These are phyloP conservation scores for Poterioochromonas sp. DNA, from an alignment of 352 stramenopile genomes.

Conservation along the genomic window DNA sequence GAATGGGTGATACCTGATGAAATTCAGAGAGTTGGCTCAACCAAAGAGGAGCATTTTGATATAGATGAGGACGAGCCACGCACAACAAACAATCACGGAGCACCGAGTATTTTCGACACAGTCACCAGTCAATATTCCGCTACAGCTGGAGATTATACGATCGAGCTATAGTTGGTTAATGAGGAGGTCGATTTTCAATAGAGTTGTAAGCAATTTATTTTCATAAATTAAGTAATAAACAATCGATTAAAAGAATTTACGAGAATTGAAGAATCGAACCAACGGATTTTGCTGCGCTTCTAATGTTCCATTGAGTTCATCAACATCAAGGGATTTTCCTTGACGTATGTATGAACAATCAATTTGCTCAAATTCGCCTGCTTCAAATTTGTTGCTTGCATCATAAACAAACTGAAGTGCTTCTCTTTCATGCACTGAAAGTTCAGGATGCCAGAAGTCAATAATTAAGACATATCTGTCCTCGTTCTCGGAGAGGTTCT, in stretches of 20 bases:
- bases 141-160: constrained; percentile 27
- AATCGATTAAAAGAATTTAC: too few species aligned
- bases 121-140: neutral
- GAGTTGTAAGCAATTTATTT: too few species aligned
- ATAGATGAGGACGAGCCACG: neutral
- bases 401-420: constrained; percentile 59
- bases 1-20: constrained; percentile 22
- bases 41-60: neutral
- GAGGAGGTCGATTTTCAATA: too few species aligned
- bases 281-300: too few species aligned
- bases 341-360: neutral
- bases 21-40: neutral
- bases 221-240: too few species aligned
- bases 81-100: too few species aligned
- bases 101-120: neutral
- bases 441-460: constrained; percentile 67
- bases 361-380: neutral
- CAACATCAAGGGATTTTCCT: neutral
- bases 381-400: constrained; percentile 59
- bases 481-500: constrained; percentile 52
- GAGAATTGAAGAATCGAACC: too few species aligned
- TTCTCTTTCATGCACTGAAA: constrained; percentile 51
- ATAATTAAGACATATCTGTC: constrained; percentile 67
- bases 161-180: constrained; percentile 35
- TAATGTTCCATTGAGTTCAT: too few species aligned